Evolutionary conservation across 805 yeast genomes (phyloP).

Genomic region (Starmerella kuoi): DNA sequence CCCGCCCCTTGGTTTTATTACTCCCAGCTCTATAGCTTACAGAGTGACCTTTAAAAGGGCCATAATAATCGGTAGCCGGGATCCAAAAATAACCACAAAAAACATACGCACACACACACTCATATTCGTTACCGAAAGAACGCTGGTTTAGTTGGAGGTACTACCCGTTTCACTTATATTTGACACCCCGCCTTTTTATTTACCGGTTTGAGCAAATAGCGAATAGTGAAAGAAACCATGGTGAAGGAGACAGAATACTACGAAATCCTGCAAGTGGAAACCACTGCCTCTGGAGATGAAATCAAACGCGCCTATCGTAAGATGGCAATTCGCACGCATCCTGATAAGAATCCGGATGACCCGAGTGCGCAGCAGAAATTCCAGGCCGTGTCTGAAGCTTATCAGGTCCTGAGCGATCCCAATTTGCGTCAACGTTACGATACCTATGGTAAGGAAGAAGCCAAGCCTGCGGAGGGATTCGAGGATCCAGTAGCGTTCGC

Average conservation of each 20-base stretch:
- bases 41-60: too few relatives aligned
- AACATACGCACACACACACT: too few relatives aligned
- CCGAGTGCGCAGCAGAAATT: conserved; percentile 79
- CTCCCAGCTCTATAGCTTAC: too few relatives aligned
- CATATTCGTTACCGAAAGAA: too few relatives aligned
- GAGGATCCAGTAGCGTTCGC: conserved; percentile 81
- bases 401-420: conserved; percentile 58
- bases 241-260: conserved; percentile 80
- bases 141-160: too few relatives aligned
- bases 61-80: too few relatives aligned
- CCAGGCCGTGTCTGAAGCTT: conserved; percentile 53
- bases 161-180: too few relatives aligned
- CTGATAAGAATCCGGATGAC: conserved; percentile 93
- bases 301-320: conserved; percentile 90
- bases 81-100: too few relatives aligned
- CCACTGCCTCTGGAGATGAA: conserved; percentile 63
- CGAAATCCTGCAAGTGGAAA: conserved; percentile 57
- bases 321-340: conserved; percentile 80
- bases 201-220: too few relatives aligned
- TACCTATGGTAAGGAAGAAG: conserved; percentile 67
- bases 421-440: conserved; percentile 64
- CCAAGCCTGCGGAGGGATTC: conserved; percentile 57
- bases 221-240: conserved; percentile 38
- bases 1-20: too few relatives aligned
- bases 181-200: too few relatives aligned